Base-by-base conservation (phyloP, 169 alveolate genomes). In the Eimeria tenella region DNA sequence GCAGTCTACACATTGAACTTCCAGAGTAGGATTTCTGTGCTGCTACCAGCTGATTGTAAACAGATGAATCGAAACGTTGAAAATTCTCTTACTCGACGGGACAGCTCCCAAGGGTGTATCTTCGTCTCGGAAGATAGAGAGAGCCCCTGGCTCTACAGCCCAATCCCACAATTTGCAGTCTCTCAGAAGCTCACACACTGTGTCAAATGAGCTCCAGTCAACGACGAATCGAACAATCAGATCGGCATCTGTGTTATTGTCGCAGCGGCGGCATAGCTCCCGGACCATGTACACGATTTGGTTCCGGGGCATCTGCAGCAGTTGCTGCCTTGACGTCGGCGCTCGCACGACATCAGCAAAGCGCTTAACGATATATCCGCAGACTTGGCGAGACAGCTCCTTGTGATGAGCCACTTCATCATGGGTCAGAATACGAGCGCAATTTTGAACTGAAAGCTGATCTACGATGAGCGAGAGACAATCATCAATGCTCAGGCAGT, bases 121-220 rank as follows among this genome's bases (percentile, higher is more conserved):
- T 21, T 88, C 94, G 60, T 88, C 94, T 3, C 89, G 70, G 89
- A 90, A 90, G 55, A 74, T 50, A 56, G 94, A 90, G 19, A 90
- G 68, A 15, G 88, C 79, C 55, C 90, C 89, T 53, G 88, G 94
- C 17, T 90, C 94, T n/a, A 50, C 49, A n/a, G 60, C 55, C 94
- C 94, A 90, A 55, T 71, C 87, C 94, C 94, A 90, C 52, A 55
- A 25, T 65, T 90, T 90, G 94, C 94, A 90, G 63, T 90, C 94
- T 17, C 86, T 49, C 70, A 90, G 87, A 17, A 90, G 70, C 42
- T 90, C 94, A 81, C 94, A 90, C 1, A 81, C 94, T n/a, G 81
- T 75, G 13, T 90, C 94, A 58, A 74, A 74, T 31, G 63, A 84
- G 31, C 88, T 71, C 94, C 94, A 90, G 77, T 90, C 94, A 82